Conservation (phyloP, 148 eudicot genomes). For the Camellia lanceoleosa region DNA sequence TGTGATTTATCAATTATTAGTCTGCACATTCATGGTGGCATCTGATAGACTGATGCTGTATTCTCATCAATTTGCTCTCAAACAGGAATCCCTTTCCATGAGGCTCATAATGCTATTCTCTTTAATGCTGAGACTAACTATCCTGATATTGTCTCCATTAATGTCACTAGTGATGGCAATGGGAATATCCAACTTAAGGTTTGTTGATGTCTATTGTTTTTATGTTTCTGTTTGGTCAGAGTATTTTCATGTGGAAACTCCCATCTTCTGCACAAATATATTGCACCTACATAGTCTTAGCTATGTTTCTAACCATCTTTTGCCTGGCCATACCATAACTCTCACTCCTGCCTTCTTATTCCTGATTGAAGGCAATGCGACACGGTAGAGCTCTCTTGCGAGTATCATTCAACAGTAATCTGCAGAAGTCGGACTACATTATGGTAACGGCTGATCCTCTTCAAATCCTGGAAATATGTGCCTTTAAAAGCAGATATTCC, state of each 20-base stretch:
- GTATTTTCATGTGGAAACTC: neutral
- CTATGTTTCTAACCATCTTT: neutral
- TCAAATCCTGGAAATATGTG: neutral
- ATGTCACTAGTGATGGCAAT: constrained; percentile 30
- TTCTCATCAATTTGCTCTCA: constrained; percentile 19
- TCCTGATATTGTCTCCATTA: constrained; percentile 56
- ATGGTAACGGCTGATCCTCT: constrained; percentile 37
- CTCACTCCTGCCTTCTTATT: constrained; percentile 13
- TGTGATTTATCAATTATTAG: constrained; percentile 6
- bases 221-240: neutral
- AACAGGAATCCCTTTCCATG: constrained; percentile 72
- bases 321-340: neutral
- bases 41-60: constrained; percentile 6
- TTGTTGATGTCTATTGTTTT: constrained; percentile 3
- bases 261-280: neutral
- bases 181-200: constrained; percentile 60
- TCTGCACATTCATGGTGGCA: neutral
- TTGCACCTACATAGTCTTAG: neutral
- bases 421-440: constrained; percentile 62
- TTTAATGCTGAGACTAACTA: constrained; percentile 64
- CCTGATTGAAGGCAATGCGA: constrained; percentile 44
- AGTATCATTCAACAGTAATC: constrained; percentile 43
- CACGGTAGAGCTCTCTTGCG: constrained; percentile 73
- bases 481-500: neutral
- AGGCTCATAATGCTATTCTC: constrained; percentile 47